phyloP scores from a whole-genome alignment of 2,329 filamentous ascomycete genomes.

The Cercospora zeina region DNA sequence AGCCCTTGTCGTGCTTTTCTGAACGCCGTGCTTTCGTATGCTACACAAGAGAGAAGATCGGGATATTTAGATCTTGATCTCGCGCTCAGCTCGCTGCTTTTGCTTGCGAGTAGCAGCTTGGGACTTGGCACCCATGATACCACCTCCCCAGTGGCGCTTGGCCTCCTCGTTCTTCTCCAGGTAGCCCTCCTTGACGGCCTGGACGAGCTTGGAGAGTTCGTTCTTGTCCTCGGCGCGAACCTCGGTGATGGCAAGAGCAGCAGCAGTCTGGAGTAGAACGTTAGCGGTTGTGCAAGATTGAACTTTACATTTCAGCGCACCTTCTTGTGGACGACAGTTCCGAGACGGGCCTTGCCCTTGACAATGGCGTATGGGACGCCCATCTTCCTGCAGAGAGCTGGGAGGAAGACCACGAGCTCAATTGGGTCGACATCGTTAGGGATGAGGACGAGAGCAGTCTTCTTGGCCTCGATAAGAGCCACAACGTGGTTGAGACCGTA shows the following conservation, averaged over 20 bases:
- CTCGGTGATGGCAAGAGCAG: slow-evolving; percentile 93
- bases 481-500: slow-evolving; percentile 99
- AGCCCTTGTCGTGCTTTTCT: slow-evolving; percentile 28
- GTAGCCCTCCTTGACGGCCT: slow-evolving; percentile 97
- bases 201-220: slow-evolving; percentile 95
- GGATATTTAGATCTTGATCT: slow-evolving; percentile 86
- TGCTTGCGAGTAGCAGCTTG: slow-evolving; percentile 76
- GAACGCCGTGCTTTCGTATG: slow-evolving; percentile 28
- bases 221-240: slow-evolving; percentile 97
- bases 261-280: slow-evolving; percentile 73
- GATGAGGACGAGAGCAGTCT: slow-evolving; percentile 96
- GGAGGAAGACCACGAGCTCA: slow-evolving; percentile 98
- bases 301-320: slow-evolving; percentile 49
- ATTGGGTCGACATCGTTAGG: slow-evolving; percentile 99
- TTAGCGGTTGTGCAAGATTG: slow-evolving; percentile 22
- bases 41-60: slow-evolving; percentile 17
- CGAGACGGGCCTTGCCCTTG: slow-evolving; percentile 99
- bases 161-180: slow-evolving; percentile 89
- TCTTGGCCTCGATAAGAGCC: slow-evolving; percentile 98
- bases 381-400: slow-evolving; percentile 99
- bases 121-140: slow-evolving; percentile 98
- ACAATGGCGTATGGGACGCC: slow-evolving; percentile 98
- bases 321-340: slow-evolving; percentile 99
- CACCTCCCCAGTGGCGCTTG: slow-evolving; percentile 96
- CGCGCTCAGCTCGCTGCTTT: slow-evolving; percentile 87